Conservation (phyloP, 2,329 filamentous ascomycete genomes). For the Coniochaeta sp. region DNA sequence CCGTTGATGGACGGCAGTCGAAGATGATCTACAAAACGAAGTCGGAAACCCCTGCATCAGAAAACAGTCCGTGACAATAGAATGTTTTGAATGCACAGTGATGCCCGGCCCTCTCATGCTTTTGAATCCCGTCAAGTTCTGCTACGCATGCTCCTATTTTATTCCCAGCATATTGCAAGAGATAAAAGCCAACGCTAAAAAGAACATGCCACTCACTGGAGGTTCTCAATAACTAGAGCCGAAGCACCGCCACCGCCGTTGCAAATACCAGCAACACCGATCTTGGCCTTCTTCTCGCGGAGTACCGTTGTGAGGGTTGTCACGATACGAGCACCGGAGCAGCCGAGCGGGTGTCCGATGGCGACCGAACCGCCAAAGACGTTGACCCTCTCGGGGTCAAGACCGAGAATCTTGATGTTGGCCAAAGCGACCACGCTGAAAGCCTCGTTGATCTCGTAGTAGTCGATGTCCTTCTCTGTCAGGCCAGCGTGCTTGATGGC, state of each 20-base stretch:
- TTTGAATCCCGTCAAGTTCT: neutral
- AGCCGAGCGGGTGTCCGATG: conserved; percentile 89
- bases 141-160: neutral
- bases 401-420: conserved; percentile 84
- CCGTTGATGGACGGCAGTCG: neutral
- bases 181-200: neutral
- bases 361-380: conserved; percentile 92
- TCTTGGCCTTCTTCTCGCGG: conserved; percentile 84
- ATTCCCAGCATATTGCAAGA: neutral
- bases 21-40: neutral
- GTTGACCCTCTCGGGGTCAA: conserved; percentile 84
- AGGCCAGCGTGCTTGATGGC: conserved; percentile 91
- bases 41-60: neutral
- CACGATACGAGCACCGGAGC: conserved; percentile 88
- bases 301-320: conserved; percentile 84
- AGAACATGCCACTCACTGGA: conserved; percentile 36
- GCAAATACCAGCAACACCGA: conserved; percentile 92
- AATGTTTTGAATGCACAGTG: neutral
- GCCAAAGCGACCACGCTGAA: conserved; percentile 95
- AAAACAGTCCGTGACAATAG: neutral
- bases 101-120: neutral
- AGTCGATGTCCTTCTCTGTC: conserved; percentile 70
- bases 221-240: conserved; percentile 80
- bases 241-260: conserved; percentile 96
- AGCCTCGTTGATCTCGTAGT: conserved; percentile 98